phyloP scores from a whole-genome alignment of 176 grass and related monocot genomes.

The Otatea glauca region DNA sequence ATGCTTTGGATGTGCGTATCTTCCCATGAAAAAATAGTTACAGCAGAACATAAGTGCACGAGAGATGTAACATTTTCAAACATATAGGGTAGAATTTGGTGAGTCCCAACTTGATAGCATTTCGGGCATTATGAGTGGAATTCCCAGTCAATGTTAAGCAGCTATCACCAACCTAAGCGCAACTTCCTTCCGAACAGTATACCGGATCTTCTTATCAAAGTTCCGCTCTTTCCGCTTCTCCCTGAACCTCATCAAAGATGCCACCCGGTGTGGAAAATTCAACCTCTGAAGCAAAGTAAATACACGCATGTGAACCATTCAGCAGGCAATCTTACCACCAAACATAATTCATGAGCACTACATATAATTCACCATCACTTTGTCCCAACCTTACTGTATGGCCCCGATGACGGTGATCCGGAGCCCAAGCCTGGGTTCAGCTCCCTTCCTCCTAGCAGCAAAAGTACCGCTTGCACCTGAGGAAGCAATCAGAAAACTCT shows the following conservation, averaged over 20 bases:
- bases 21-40: background rate
- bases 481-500: background rate
- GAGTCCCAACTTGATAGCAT: background rate
- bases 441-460: slow-evolving; percentile 92
- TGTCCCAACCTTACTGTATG: slow-evolving; percentile 73
- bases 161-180: slow-evolving; percentile 73
- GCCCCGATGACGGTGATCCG: slow-evolving; percentile 57
- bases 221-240: slow-evolving; percentile 98
- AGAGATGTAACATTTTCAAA: background rate
- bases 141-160: slow-evolving; percentile 3
- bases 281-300: slow-evolving; percentile 59
- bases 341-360: background rate
- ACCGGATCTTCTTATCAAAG: slow-evolving; percentile 99
- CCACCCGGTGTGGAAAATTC: slow-evolving; percentile 95
- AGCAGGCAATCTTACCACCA: background rate
- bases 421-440: slow-evolving; percentile 56
- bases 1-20: background rate
- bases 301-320: slow-evolving; percentile 32
- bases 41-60: background rate
- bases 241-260: slow-evolving; percentile 93
- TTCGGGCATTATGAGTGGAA: slow-evolving; percentile 16
- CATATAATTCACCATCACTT: slow-evolving; percentile 21
- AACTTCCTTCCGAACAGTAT: slow-evolving; percentile 91
- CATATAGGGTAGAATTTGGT: background rate
- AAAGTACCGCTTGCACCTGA: slow-evolving; percentile 95